Conservation (phyloP, 2,329 filamentous ascomycete genomes). For the Verruconis gallopava region DNA sequence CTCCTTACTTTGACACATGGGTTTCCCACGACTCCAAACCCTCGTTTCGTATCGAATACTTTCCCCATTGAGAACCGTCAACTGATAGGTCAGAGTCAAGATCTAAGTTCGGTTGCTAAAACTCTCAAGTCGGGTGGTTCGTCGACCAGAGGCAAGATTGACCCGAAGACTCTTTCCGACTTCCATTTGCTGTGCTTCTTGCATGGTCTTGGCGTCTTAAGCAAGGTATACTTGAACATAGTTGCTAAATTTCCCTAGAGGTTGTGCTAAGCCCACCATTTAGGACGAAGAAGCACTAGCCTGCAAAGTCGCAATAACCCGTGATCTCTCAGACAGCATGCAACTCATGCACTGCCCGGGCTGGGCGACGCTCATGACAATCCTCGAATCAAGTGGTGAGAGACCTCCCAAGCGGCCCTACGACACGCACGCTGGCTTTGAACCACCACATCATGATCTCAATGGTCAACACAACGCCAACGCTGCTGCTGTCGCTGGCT, state of each 20-base stretch:
- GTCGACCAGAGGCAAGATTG: conserved; percentile 46
- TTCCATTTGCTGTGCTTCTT: conserved; percentile 92
- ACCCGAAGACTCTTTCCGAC: conserved; percentile 64
- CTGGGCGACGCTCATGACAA: conserved; percentile 87
- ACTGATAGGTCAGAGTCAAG: conserved; percentile 73
- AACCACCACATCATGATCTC: conserved; percentile 19
- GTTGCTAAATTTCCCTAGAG: neutral
- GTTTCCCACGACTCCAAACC: conserved; percentile 70
- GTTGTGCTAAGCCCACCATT: conserved; percentile 13
- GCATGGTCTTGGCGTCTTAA: conserved; percentile 65
- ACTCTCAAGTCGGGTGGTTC: conserved; percentile 49
- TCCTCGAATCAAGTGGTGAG: conserved; percentile 96
- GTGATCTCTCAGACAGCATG: conserved; percentile 68
- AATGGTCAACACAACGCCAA: conserved; percentile 23
- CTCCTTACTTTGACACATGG: conserved; percentile 93
- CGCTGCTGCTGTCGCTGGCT: conserved; percentile 17
- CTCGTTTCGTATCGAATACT: conserved; percentile 55
- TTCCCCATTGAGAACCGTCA: conserved; percentile 92
- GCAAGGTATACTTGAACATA: conserved; percentile 58
- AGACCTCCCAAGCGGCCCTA: conserved; percentile 61
- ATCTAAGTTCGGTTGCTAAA: conserved; percentile 53
- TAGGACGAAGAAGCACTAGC: conserved; percentile 84
- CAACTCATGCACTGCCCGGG: conserved; percentile 77
- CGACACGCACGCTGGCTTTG: conserved; percentile 3
- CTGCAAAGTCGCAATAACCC: conserved; percentile 69